Percentiles rank a stretch among this genome's conserved stretches.
Evolutionary conservation across 163 green algal genomes (phyloP).

Genomic region (Smithsoniella earleae): DNA sequence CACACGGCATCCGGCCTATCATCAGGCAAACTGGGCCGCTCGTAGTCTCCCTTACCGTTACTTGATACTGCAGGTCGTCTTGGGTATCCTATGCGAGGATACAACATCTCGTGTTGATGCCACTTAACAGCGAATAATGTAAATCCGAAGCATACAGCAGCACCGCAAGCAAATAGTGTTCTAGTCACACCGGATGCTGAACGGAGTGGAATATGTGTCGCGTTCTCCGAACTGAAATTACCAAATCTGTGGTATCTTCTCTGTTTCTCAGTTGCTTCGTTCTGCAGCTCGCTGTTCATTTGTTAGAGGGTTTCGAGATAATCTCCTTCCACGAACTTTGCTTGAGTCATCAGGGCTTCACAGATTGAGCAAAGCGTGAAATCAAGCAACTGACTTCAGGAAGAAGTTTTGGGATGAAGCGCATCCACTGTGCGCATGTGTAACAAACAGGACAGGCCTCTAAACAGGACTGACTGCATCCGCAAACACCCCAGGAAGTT

Average conservation of each 20-base stretch:
- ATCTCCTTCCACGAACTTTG: too few species aligned
- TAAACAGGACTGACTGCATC: too few species aligned
- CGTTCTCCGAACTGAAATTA: neutral
- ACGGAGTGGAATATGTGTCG: neutral
- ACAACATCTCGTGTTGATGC: slow-evolving; percentile 21
- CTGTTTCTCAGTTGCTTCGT: neutral
- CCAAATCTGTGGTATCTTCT: neutral
- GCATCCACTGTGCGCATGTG: neutral
- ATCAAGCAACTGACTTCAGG: neutral
- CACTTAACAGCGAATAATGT: slow-evolving; percentile 13
- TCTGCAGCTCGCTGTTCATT: too few species aligned
- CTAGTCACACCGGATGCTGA: neutral
- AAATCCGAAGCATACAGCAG: neutral
- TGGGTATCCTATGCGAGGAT: slow-evolving; percentile 15
- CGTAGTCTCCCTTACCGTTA: too few species aligned
- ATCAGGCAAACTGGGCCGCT: too few species aligned
- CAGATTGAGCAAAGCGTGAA: neutral
- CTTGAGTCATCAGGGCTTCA: neutral
- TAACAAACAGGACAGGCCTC: neutral
- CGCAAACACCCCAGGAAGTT: too few species aligned
- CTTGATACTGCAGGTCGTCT: too few species aligned
- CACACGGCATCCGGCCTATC: too few species aligned
- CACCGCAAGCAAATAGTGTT: neutral
- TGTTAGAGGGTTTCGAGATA: too few species aligned
- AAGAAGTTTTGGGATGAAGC: neutral